Percentiles rank a stretch among this genome's conserved stretches.
Evolutionary conservation across 108 stramenopile species (phyloP).

Genomic region (Fistulifera pelliculosa): DNA sequence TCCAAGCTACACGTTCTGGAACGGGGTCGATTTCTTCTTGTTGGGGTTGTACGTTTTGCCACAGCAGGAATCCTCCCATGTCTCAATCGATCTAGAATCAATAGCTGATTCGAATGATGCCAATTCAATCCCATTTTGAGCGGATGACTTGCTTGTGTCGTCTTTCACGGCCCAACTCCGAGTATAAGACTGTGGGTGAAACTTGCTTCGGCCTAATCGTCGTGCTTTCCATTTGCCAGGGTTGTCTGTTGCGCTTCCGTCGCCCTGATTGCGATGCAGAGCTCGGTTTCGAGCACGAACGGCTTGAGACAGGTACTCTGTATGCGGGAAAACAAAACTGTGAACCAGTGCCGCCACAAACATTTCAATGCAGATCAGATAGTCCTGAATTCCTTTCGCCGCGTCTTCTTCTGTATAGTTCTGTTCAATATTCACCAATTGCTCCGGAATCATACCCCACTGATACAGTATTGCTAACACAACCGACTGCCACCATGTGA

Average conservation of each 20-base stretch:
- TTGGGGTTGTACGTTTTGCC: too few species aligned
- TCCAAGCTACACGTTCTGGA: too few species aligned
- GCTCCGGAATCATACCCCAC: slow-evolving; percentile 78
- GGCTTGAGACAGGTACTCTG: slow-evolving; percentile 70
- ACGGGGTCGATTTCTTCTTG: too few species aligned
- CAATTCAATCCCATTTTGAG: not conserved
- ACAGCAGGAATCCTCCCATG: not conserved
- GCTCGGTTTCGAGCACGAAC: slow-evolving; percentile 44
- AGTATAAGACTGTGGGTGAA: too few species aligned
- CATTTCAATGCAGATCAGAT: slow-evolving; percentile 97
- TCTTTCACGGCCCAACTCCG: not conserved
- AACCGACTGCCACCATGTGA: slow-evolving; percentile 94
- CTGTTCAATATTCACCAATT: slow-evolving; percentile 27
- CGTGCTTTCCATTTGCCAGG: slow-evolving; percentile 26
- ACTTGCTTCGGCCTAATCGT: not conserved
- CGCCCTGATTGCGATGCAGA: slow-evolving; percentile 12
- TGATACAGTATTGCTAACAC: slow-evolving; percentile 71
- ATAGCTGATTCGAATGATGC: not conserved
- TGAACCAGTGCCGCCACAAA: slow-evolving; percentile 91
- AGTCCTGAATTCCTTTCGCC: slow-evolving; percentile 93
- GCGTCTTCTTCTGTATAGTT: slow-evolving; percentile 82
- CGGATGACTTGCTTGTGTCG: slow-evolving; percentile 1
- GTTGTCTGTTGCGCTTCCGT: slow-evolving; percentile 3
- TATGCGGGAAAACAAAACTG: slow-evolving; percentile 88
- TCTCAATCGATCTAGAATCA: not conserved